Percentiles rank a stretch among this genome's conserved stretches.
Evolutionary conservation across 2,329 filamentous ascomycete species (phyloP).

Genomic region (Monosporascus ibericus): DNA sequence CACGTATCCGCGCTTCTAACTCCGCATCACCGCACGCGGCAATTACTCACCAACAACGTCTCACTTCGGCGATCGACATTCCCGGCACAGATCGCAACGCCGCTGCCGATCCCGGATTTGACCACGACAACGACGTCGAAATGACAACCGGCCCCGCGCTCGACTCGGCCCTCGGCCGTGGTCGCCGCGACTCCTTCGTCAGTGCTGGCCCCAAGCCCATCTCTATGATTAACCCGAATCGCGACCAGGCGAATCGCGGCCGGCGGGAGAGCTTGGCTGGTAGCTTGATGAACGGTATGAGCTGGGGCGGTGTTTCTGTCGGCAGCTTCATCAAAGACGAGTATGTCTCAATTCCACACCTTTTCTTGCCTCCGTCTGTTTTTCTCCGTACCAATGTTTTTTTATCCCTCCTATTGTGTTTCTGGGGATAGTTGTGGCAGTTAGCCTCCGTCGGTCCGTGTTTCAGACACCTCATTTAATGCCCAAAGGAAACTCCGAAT

Average conservation of each 20-base stretch:
- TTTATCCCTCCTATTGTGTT: neutral
- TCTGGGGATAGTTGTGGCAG: neutral
- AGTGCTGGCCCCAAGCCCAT: slow-evolving; percentile 61
- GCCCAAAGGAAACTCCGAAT: slow-evolving; percentile 12
- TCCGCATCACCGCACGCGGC: slow-evolving; percentile 12
- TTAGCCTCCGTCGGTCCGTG: slow-evolving; percentile 2
- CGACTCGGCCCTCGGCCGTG: slow-evolving; percentile 52
- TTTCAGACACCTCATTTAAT: slow-evolving; percentile 12
- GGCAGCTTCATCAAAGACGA: slow-evolving; percentile 97
- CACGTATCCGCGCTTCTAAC: slow-evolving; percentile 15
- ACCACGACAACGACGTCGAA: slow-evolving; percentile 31
- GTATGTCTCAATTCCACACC: slow-evolving; percentile 53
- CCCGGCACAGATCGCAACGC: slow-evolving; percentile 1
- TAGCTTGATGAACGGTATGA: slow-evolving; percentile 75
- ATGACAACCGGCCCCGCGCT: slow-evolving; percentile 56
- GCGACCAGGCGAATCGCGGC: slow-evolving; percentile 50
- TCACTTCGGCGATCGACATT: slow-evolving; percentile 4
- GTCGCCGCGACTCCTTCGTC: slow-evolving; percentile 60
- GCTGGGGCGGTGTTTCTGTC: slow-evolving; percentile 93
- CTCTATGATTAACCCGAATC: slow-evolving; percentile 59
- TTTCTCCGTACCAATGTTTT: slow-evolving; percentile 5
- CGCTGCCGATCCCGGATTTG: slow-evolving; percentile 22
- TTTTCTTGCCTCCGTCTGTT: slow-evolving; percentile 12
- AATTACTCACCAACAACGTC: slow-evolving; percentile 14
- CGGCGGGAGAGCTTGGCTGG: slow-evolving; percentile 58